A percentile compares a stretch with the other conserved stretches of the same genome.
Conservation (phyloP, 768 basidiomycete genomes). For the Cystofilobasidium macerans region DNA sequence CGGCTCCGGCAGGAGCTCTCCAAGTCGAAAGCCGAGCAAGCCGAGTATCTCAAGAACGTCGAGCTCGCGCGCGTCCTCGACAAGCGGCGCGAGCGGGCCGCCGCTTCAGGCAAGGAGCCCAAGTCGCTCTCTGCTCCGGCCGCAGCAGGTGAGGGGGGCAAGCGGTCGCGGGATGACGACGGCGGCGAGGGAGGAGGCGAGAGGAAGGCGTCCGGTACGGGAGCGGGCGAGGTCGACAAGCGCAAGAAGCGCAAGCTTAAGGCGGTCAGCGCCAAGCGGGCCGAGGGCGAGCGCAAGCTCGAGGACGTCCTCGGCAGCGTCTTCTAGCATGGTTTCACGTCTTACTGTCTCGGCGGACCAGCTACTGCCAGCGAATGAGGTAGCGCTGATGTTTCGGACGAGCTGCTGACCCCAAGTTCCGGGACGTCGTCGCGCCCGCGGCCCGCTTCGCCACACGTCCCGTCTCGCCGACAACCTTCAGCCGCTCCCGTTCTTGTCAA, state of each 20-base stretch:
- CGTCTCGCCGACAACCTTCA: too few species aligned
- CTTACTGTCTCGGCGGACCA: too few species aligned
- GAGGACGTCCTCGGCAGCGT: slow-evolving; percentile 34
- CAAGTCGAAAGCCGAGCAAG: slow-evolving; percentile 76
- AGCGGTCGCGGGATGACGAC: slow-evolving; percentile 19
- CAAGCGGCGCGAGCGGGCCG: slow-evolving; percentile 34
- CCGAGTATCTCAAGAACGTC: slow-evolving; percentile 85
- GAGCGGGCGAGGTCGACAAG: slow-evolving; percentile 6
- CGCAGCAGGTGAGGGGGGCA: neutral
- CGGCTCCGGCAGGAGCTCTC: slow-evolving; percentile 84
- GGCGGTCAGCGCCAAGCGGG: slow-evolving; percentile 25
- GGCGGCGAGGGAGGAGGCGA: slow-evolving; percentile 25
- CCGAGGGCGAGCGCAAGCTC: slow-evolving; percentile 30
- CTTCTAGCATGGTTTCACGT: too few species aligned
- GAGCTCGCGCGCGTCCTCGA: slow-evolving; percentile 67
- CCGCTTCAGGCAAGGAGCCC: slow-evolving; percentile 15
- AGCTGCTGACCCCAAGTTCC: too few species aligned
- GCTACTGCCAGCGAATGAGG: too few species aligned
- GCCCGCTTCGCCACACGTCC: too few species aligned
- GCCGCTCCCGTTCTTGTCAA: too few species aligned
- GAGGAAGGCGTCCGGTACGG: slow-evolving; percentile 9
- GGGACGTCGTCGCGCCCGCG: too few species aligned
- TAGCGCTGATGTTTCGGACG: too few species aligned
- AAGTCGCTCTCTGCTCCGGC: neutral
- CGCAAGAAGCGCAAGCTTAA: slow-evolving; percentile 32